Evolutionary conservation across 1,284 basidiomycete genomes (phyloP).

Genomic region (Irpex lacteus): DNA sequence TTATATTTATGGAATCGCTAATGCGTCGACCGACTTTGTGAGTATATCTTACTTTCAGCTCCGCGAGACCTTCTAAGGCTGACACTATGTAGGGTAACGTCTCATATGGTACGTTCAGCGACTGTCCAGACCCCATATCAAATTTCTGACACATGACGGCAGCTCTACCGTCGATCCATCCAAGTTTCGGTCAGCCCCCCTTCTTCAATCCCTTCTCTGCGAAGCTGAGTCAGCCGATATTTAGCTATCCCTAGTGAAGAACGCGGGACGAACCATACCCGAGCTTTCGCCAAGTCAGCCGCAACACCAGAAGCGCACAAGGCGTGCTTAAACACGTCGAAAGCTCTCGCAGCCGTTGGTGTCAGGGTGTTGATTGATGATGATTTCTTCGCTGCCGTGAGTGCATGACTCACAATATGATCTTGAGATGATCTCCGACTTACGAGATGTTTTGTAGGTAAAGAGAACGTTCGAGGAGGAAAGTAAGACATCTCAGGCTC

Average conservation of each 20-base stretch:
- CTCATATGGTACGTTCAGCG: constrained; percentile 46
- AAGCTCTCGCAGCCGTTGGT: constrained; percentile 60
- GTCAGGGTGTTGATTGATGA: constrained; percentile 57
- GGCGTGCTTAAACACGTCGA: constrained; percentile 53
- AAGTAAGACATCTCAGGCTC: neutral
- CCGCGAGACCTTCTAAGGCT: neutral
- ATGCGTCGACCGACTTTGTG: constrained; percentile 31
- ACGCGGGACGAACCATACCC: constrained; percentile 67
- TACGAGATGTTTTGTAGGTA: constrained; percentile 24
- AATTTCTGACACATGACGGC: constrained; percentile 1
- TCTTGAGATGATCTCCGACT: neutral
- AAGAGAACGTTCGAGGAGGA: constrained; percentile 37
- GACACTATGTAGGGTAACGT: constrained; percentile 54
- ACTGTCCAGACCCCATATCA: neutral
- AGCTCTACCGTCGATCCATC: constrained; percentile 45
- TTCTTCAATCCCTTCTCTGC: neutral
- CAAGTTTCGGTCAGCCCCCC: constrained; percentile 47
- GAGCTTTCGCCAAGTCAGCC: constrained; percentile 59
- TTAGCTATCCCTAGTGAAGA: constrained; percentile 65
- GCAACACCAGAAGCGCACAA: constrained; percentile 61
- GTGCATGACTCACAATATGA: constrained; percentile 3
- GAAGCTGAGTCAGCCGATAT: neutral
- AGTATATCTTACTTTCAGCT: constrained; percentile 2
- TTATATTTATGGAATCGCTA: constrained; percentile 21
- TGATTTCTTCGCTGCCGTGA: constrained; percentile 52